Percentiles rank a stretch among this genome's conserved stretches.
phyloP scores from a whole-genome alignment of 192 early-diverging fungal species.

The Linnemannia hyalina region DNA sequence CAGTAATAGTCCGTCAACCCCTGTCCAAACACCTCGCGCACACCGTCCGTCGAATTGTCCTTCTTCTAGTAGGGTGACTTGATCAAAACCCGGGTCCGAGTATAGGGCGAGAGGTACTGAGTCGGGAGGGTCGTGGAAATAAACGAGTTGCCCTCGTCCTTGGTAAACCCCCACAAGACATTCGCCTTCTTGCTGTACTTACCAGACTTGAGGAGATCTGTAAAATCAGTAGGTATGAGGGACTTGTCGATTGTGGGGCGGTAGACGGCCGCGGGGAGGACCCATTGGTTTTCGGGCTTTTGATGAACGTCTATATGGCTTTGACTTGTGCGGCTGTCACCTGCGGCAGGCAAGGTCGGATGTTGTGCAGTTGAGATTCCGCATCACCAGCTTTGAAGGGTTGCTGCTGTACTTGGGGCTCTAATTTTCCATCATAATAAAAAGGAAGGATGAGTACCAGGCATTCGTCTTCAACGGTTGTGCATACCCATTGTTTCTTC shows the following conservation, averaged over 20 bases:
- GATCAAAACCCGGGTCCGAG: background rate
- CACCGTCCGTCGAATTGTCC: conserved; percentile 10
- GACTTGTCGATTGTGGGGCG: conserved; percentile 6
- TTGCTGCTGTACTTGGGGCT: conserved; percentile 1
- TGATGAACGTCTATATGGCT: background rate
- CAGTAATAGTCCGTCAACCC: background rate
- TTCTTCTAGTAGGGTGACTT: conserved; percentile 18
- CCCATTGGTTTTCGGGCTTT: background rate
- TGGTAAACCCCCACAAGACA: conserved; percentile 13
- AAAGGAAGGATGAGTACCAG: too few relatives aligned
- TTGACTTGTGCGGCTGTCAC: background rate
- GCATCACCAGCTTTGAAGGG: conserved; percentile 2
- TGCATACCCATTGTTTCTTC: too few relatives aligned
- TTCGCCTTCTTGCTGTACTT: conserved; percentile 15
- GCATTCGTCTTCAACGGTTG: too few relatives aligned
- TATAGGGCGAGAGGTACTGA: background rate
- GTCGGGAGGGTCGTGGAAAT: background rate
- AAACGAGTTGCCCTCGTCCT: background rate
- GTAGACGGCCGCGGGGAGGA: background rate
- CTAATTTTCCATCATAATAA: background rate
- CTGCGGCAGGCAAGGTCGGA: conserved; percentile 20
- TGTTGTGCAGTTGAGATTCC: background rate
- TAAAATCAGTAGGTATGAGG: conserved; percentile 15
- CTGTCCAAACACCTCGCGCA: background rate
- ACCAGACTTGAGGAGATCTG: conserved; percentile 9